Percentiles rank a stretch among this genome's conserved stretches.
phyloP scores from a whole-genome alignment of 306 rosid species.

The Trichosanthes truncata region DNA sequence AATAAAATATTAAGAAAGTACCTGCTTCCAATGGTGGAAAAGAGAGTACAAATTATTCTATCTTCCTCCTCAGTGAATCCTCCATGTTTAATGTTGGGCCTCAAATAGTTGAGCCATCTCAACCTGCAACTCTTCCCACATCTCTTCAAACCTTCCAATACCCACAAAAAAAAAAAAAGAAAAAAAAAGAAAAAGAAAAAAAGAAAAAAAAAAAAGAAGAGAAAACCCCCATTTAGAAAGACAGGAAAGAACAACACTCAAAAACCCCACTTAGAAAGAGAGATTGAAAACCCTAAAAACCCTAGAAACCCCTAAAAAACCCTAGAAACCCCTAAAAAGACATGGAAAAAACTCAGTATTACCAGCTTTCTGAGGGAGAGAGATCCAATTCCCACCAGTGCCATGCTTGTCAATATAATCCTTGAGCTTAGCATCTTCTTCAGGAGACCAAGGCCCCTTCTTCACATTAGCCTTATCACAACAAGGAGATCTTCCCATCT shows the following conservation, averaged over 20 bases:
- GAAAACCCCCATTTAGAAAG: neutral
- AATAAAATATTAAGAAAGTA: neutral
- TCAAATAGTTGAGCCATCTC: conserved; percentile 11
- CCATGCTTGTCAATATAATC: neutral
- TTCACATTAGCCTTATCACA: conserved; percentile 9
- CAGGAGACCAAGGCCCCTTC: conserved; percentile 11
- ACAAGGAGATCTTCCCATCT: conserved; percentile 10
- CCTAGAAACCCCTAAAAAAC: neutral
- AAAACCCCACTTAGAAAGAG: neutral
- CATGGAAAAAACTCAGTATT: neutral
- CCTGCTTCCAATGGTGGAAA: conserved; percentile 12
- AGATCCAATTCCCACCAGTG: conserved; percentile 8
- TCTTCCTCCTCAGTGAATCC: conserved; percentile 10
- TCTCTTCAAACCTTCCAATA: conserved; percentile 4
- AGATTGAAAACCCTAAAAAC: neutral
- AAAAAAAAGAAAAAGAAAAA: too few species aligned
- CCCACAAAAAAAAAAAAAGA: neutral
- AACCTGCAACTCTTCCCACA: conserved; percentile 10
- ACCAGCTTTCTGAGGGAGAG: conserved; percentile 9
- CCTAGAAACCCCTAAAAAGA: neutral
- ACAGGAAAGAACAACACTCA: neutral
- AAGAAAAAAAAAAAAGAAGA: too few species aligned
- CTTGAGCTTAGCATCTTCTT: conserved; percentile 10
- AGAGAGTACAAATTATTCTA: neutral
- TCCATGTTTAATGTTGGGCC: conserved; percentile 12